phyloP scores from a whole-genome alignment of 1,139 yeast species.

The Pneumocystis oryctolagi region DNA sequence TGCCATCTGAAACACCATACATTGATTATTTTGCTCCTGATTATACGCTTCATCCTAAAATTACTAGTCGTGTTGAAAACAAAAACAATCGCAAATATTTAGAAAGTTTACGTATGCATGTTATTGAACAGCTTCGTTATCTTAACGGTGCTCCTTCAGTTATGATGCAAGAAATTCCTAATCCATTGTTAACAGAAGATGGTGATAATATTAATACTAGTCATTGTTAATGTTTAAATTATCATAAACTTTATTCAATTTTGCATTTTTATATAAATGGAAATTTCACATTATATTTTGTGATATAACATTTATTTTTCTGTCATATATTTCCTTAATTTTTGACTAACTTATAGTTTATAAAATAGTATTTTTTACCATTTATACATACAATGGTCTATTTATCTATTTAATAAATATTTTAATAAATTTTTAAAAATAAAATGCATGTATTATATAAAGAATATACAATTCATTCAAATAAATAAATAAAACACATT shows the following conservation, averaged over 20 bases:
- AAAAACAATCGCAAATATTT: constrained; percentile 72
- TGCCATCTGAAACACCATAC: constrained; percentile 71
- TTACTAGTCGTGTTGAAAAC: constrained; percentile 79
- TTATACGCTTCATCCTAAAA: constrained; percentile 71
- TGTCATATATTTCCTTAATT: background rate
- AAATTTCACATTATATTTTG: background rate
- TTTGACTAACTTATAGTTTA: too few relatives aligned
- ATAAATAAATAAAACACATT: too few relatives aligned
- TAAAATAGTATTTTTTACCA: too few relatives aligned
- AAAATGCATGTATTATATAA: too few relatives aligned
- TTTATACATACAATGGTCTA: too few relatives aligned
- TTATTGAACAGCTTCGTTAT: constrained; percentile 68
- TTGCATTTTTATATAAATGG: background rate
- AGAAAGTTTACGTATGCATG: constrained; percentile 61
- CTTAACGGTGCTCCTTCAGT: constrained; percentile 90
- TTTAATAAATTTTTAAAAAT: too few relatives aligned
- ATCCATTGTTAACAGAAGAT: constrained; percentile 30
- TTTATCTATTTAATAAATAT: too few relatives aligned
- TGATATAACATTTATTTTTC: background rate
- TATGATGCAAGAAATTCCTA: constrained; percentile 57
- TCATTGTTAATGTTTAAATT: background rate
- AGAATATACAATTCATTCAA: too few relatives aligned
- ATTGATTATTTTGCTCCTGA: constrained; percentile 88
- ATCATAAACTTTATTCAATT: background rate
- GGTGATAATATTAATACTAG: constrained; percentile 18